phyloP scores from a whole-genome alignment of 352 stramenopile species.

The Blastocystis sp. region DNA sequence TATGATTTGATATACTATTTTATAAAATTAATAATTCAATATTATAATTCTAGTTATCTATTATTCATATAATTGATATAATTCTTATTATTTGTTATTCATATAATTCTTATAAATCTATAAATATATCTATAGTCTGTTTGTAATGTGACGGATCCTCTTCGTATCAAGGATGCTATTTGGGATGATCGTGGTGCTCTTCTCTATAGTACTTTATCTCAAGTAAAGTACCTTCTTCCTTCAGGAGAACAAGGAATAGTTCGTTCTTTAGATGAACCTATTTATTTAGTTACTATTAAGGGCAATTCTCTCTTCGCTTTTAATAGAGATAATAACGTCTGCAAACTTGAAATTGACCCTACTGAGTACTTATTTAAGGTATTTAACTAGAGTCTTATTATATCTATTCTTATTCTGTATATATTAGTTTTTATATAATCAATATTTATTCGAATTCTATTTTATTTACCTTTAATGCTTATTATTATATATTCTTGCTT shows the following conservation, averaged over 20 bases:
- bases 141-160: slow-evolving; percentile 84
- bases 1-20: too few relatives aligned
- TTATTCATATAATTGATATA: too few relatives aligned
- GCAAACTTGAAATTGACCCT: slow-evolving; percentile 81
- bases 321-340: slow-evolving; percentile 82
- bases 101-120: too few relatives aligned
- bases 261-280: slow-evolving; percentile 79
- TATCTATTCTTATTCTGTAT: too few relatives aligned
- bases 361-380: slow-evolving; percentile 95
- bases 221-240: slow-evolving; percentile 72
- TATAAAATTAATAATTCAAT: too few relatives aligned
- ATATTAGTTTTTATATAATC: too few relatives aligned
- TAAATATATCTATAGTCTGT: too few relatives aligned
- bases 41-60: too few relatives aligned
- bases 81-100: too few relatives aligned
- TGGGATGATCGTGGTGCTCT: slow-evolving; percentile 83
- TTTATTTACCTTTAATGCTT: too few relatives aligned
- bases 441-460: too few relatives aligned
- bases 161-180: slow-evolving; percentile 75
- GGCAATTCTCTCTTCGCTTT: slow-evolving; percentile 75
- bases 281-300: slow-evolving; percentile 82
- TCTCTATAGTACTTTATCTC: slow-evolving; percentile 85
- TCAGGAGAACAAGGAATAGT: slow-evolving; percentile 82
- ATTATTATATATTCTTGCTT: too few relatives aligned
- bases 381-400: slow-evolving; percentile 52